A percentile compares a stretch with the other conserved stretches of the same genome.
Conservation (phyloP, 108 stramenopile genomes). For the Fistulifera pelliculosa region DNA sequence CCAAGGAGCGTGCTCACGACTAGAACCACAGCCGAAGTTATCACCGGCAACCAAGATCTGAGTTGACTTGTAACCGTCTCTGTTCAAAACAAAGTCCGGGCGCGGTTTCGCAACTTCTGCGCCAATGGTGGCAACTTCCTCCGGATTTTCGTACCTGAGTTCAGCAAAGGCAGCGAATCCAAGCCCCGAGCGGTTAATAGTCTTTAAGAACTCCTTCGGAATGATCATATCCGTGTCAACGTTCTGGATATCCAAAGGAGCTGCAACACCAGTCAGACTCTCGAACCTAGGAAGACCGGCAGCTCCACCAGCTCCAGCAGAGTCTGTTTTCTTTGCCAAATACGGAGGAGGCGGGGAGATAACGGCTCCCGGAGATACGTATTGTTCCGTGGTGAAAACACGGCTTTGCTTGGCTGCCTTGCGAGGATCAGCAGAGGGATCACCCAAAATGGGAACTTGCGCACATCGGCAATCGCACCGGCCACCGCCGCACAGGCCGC, state of each 20-base stretch:
- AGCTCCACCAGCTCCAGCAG: constrained; percentile 13
- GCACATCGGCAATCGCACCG: constrained; percentile 83
- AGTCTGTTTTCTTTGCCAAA: constrained; percentile 13
- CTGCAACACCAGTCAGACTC: constrained; percentile 63
- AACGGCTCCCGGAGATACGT: constrained; percentile 48
- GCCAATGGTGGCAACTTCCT: constrained; percentile 79
- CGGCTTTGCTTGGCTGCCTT: constrained; percentile 24
- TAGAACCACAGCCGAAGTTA: constrained; percentile 90
- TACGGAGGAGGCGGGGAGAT: constrained; percentile 77
- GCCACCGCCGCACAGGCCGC: constrained; percentile 83
- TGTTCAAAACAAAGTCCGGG: constrained; percentile 80
- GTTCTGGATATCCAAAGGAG: constrained; percentile 89
- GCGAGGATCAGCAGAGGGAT: constrained; percentile 55
- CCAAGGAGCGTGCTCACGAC: constrained; percentile 94
- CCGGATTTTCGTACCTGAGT: constrained; percentile 80
- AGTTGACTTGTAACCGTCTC: constrained; percentile 67
- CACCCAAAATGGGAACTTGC: constrained; percentile 79
- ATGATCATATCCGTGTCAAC: constrained; percentile 97
- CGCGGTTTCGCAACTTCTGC: constrained; percentile 66
- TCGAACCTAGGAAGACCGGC: constrained; percentile 66
- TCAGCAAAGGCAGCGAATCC: constrained; percentile 92
- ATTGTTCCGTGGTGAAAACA: constrained; percentile 61
- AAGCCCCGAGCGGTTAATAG: constrained; percentile 86
- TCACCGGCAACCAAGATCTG: constrained; percentile 86
- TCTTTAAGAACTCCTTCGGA: constrained; percentile 93